Evolutionary conservation across 2,329 filamentous ascomycete species (phyloP), one percentile per base, ranked within the genome.

Genomic region (Akanthomyces muscarius): DNA sequence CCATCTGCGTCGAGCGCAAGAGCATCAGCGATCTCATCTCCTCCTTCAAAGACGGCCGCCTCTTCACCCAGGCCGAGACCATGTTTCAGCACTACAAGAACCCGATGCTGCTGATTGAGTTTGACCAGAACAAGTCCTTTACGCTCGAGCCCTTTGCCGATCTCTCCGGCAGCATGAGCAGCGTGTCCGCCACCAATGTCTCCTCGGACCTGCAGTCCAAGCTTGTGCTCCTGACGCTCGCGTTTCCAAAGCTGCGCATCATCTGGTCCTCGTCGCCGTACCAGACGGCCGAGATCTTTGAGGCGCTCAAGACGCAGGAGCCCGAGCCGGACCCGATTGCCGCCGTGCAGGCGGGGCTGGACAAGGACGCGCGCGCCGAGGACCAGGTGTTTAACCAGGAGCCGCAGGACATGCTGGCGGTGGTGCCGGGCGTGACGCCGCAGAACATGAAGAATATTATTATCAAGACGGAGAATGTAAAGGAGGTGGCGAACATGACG

Each of bases 271-370:
- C 86, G 10, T 92, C 89, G 13, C 94, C 95, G 0, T 97, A 96
- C 72, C 93, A 99, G 75, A 98, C 95, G 0, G 95, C 95, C 1
- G 93, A 98, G 78, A 98, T 99, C 66, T 98, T 99, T 73, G 89
- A 93, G 70, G 89, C 92, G 68, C 84, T 99, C 61, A 99, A 99
- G 79, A 89, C 92, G 68, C 89, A 92, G 70, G 89, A 94, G 69
- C 82, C 88, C 3, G 95, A 99, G 76, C 95, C 95, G 0, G 93
- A 99, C 73, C 95, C 95, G 1, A 83, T 96, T 42, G 87, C 86
- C 3, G 95, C 95, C 0, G 92, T 97, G 8, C 86, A 89, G 64
- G 85, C 93, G 2, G 95, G 95, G 0, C 79, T 99, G 80, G 68
- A 78, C 63, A 73, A 72, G 66, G 75, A 76, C 63, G 80, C 85